Evolutionary conservation across 2,329 filamentous ascomycete genomes (phyloP), one percentile per base, ranked within the genome.

Genomic region (Hawksworthiomyces lignivorus): DNA sequence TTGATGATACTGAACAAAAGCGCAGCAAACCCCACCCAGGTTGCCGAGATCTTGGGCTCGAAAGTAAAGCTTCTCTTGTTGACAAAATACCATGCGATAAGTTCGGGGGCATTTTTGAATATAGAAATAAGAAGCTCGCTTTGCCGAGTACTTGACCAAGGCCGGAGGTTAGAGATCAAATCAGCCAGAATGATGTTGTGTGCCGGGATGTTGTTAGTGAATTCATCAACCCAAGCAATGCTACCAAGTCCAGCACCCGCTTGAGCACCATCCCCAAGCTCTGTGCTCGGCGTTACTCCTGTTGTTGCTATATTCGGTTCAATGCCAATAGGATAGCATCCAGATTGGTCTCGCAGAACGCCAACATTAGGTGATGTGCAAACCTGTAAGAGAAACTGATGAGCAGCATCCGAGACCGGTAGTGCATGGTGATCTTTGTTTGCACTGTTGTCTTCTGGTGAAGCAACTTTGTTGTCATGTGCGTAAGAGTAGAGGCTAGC

Each of bases 21-120:
- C 0, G 88, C 80, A 0, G 88, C 87, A 57, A 94, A 95, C 31
- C 90, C 89, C 51, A 97, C 85, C 92, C 92, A 98, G 0, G 88
- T 92, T 33, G 88, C 82, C 4, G 88, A 92, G 5, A 94, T 72
- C 56, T 95, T 97, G 0, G 92, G 89, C 31, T 97, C 89, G 48
- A 94, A 87, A 0, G 82, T 78, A 54, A 97, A 92, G 41, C 82
- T 77, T 46, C 76, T 80, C 56, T 87, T 89, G 56, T 77, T 81
- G 32, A 80, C 70, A 56, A 95, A 97, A 59, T 94, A 98, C 54
- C 88, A 81, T 32, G 87, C 84, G 2, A 94, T 77, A 4, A 97
- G 72, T 61, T 97, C 92, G 1, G 94, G 90, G 0, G 84, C 86
- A 7, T 77, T 77, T 48, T 71, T 72, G 56, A 98, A 94, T 26